Evolutionary conservation across 805 yeast species (phyloP).

Genomic region (Candida nitratophila): DNA sequence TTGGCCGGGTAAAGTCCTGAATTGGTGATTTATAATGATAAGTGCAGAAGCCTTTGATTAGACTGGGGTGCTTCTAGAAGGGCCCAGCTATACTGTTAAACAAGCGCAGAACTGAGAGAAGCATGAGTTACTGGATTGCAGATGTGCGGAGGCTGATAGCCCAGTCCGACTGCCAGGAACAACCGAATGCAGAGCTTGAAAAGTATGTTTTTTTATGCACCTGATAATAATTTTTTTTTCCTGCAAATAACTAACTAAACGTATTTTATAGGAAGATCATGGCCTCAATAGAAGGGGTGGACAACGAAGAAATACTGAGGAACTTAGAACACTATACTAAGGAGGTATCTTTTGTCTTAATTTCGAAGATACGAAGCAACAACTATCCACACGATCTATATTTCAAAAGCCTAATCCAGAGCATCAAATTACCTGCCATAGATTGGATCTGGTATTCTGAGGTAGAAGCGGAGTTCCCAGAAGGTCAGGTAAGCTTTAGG

Average conservation of each 20-base stretch:
- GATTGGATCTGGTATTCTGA: slow-evolving; percentile 1
- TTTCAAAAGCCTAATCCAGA: not conserved
- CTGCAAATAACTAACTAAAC: not conserved
- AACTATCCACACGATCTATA: too few relatives aligned
- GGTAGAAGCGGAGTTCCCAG: not conserved
- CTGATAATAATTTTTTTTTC: too few relatives aligned
- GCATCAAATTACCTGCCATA: not conserved
- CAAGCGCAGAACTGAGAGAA: too few relatives aligned
- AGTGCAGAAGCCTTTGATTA: too few relatives aligned
- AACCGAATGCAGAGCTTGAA: not conserved
- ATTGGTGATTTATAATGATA: not conserved
- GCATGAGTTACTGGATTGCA: not conserved
- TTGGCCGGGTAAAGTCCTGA: not conserved
- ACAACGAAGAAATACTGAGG: not conserved
- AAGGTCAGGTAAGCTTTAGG: not conserved
- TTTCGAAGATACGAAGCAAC: not conserved
- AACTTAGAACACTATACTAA: not conserved
- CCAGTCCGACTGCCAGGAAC: not conserved
- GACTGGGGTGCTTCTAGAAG: too few relatives aligned
- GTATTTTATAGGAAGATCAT: too few relatives aligned
- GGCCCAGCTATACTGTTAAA: too few relatives aligned
- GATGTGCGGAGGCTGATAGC: not conserved
- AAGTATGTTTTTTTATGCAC: too few relatives aligned
- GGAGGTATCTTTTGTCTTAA: not conserved
- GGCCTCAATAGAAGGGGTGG: not conserved